Percentiles rank a stretch among this genome's conserved stretches.
phyloP scores from a whole-genome alignment of 768 basidiomycete species.

The Boletus pseudo-olivaceus region DNA sequence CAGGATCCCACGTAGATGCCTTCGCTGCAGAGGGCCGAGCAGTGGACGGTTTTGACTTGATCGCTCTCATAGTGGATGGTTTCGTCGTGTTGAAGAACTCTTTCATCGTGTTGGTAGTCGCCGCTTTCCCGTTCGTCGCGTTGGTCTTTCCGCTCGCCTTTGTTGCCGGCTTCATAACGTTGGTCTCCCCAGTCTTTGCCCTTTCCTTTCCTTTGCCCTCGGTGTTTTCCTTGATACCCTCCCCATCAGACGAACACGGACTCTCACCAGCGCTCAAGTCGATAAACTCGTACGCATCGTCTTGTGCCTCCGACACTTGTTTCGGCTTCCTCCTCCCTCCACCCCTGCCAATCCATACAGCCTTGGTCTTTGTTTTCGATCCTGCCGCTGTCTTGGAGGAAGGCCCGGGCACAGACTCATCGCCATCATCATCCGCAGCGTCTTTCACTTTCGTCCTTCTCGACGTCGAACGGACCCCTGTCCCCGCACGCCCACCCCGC shows the following conservation, averaged over 20 bases:
- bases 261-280: constrained; percentile 25
- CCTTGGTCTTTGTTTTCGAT: constrained; percentile 11
- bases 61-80: not conserved
- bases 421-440: not conserved
- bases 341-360: not conserved
- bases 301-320: constrained; percentile 23
- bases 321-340: constrained; percentile 20
- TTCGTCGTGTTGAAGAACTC: constrained; percentile 10
- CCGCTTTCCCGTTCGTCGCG: not conserved
- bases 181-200: not conserved
- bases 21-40: constrained; percentile 1
- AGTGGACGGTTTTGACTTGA: constrained; percentile 2
- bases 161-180: not conserved
- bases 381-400: constrained; percentile 1
- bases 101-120: constrained; percentile 6
- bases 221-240: not conserved
- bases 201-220: constrained; percentile 13
- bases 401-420: not conserved
- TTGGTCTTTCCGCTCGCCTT: not conserved
- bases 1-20: not conserved
- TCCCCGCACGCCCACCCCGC: constrained; percentile 2
- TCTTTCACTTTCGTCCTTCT: not conserved
- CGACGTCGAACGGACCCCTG: not conserved
- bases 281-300: constrained; percentile 26
- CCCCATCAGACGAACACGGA: constrained; percentile 17